Base-by-base conservation (phyloP, 2,329 filamentous ascomycete genomes). In the Ophiostoma ulmi region DNA sequence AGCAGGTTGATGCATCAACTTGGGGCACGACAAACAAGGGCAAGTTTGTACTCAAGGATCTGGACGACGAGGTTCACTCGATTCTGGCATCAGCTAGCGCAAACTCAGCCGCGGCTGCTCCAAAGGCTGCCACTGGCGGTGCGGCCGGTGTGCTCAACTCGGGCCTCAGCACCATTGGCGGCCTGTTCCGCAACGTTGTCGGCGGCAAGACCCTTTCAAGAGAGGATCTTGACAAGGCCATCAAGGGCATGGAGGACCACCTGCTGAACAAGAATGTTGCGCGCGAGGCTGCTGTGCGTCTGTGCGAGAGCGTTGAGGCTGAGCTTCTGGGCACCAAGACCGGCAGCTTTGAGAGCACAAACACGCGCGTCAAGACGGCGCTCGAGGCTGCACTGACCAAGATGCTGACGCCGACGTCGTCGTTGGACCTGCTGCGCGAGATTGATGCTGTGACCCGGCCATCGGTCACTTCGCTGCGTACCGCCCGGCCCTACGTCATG, bases 171-270 rank as follows among this genome's bases (percentile, higher is more conserved):
- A 91, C 92, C 17, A 91, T 98, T 73, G 90, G 92, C 70, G 92
- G 93, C 22, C 87, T 98, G 71, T 97, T 99, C 83, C 89, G 93
- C 74, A 98, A 97, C 78, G 91, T 99, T 55, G 91, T 99, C 0
- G 95, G 95, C 70, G 95, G 96, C 74, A 97, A 97, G 83, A 92
- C 90, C 0, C 82, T 99, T 76, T 96, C 93, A 1, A 92, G 93
- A 78, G 88, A 91, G 74, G 94, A 98, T 77, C 85, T 99, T 31
- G 91, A 93, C 73, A 97, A 96, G 79, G 92, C 95, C 1, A 89
- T 99, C 82, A 95, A 94, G 80, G 91, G 91, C 41, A 97, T 99
- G 93, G 93, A 97, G 78, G 93, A 97, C 71, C 94, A 98, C 79
- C 84, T 99, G 7, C 81, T 99, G 72, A 90, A 91, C 81, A 99